phyloP scores from a whole-genome alignment of 1,284 basidiomycete species.

The Ceratobasidium sp. region DNA sequence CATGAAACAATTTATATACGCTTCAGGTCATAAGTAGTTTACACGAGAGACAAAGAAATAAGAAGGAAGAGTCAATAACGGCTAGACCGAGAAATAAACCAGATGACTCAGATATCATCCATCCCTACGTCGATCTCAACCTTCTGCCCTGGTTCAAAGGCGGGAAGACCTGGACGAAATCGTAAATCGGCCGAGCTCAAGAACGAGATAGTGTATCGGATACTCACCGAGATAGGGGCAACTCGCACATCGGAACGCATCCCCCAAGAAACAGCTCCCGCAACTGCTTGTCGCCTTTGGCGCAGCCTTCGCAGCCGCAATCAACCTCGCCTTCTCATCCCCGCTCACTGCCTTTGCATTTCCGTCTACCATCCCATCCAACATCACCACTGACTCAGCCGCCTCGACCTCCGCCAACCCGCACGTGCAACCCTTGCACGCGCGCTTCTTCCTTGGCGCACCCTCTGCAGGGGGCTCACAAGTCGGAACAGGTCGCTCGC shows the following conservation, averaged over 20 bases:
- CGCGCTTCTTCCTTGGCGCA: slow-evolving; percentile 80
- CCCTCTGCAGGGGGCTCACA: slow-evolving; percentile 47
- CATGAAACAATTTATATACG: neutral
- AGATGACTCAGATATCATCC: slow-evolving; percentile 79
- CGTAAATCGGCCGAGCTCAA: slow-evolving; percentile 47
- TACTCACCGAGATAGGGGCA: slow-evolving; percentile 95
- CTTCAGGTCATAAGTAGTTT: no score
- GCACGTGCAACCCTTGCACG: slow-evolving; percentile 95
- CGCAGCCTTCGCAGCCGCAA: slow-evolving; percentile 73
- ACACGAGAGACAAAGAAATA: no score
- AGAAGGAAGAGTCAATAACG: neutral
- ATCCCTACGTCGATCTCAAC: slow-evolving; percentile 88
- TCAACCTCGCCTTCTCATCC: slow-evolving; percentile 73
- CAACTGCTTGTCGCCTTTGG: slow-evolving; percentile 94
- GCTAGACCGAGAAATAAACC: neutral
- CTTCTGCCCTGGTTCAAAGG: slow-evolving; percentile 98
- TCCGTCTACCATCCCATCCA: slow-evolving; percentile 67
- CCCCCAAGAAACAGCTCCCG: slow-evolving; percentile 97
- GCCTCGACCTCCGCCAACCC: slow-evolving; percentile 93
- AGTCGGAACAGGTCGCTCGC: slow-evolving; percentile 58
- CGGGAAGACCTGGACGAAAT: slow-evolving; percentile 78
- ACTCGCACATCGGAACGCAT: slow-evolving; percentile 95
- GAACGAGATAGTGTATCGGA: slow-evolving; percentile 27
- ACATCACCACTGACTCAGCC: slow-evolving; percentile 78
- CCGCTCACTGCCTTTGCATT: slow-evolving; percentile 73